These are phyloP conservation scores for Elaeagnus macrophylla DNA, from an alignment of 306 rosid species.

Conservation along the genomic window DNA sequence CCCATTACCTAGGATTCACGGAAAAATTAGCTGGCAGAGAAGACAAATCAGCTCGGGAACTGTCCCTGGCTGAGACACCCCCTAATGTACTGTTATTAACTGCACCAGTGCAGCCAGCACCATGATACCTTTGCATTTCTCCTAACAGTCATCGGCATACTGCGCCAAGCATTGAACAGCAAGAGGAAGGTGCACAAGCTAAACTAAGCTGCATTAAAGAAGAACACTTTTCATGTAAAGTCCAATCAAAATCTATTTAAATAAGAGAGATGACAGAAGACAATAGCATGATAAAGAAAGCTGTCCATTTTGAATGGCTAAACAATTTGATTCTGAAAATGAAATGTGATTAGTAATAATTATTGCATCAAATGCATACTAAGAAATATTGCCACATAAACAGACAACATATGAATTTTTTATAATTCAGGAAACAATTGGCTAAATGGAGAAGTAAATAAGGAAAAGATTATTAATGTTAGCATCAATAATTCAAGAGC, in stretches of 20 bases:
- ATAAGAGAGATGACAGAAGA: slow-evolving; percentile 11
- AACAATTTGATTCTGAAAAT: slow-evolving; percentile 4
- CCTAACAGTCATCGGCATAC: slow-evolving; percentile 79
- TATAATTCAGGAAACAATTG: too few species aligned
- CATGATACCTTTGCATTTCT: slow-evolving; percentile 91
- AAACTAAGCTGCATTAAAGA: slow-evolving; percentile 36
- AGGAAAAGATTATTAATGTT: too few species aligned
- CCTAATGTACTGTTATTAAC: slow-evolving; percentile 66
- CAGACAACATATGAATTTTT: too few species aligned
- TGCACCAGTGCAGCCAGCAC: slow-evolving; percentile 87
- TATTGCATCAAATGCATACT: slow-evolving; percentile 3
- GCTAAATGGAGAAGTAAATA: too few species aligned
- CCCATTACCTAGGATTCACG: slow-evolving; percentile 57
- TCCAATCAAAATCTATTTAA: slow-evolving; percentile 13
- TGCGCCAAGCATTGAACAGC: slow-evolving; percentile 65
- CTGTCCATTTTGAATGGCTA: slow-evolving; percentile 7
- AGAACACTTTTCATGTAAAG: slow-evolving; percentile 23
- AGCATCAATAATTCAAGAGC: too few species aligned
- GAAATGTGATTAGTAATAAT: slow-evolving; percentile 1
- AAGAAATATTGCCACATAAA: too few species aligned
- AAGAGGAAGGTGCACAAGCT: slow-evolving; percentile 33
- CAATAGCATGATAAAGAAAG: slow-evolving; percentile 14
- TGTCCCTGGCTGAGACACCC: slow-evolving; percentile 71
- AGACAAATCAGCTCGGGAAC: slow-evolving; percentile 74
- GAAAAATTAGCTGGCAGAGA: slow-evolving; percentile 58